Evolutionary conservation across 495 filamentous ascomycete species (phyloP).

Genomic region (Astrothelium macrocarpum): DNA sequence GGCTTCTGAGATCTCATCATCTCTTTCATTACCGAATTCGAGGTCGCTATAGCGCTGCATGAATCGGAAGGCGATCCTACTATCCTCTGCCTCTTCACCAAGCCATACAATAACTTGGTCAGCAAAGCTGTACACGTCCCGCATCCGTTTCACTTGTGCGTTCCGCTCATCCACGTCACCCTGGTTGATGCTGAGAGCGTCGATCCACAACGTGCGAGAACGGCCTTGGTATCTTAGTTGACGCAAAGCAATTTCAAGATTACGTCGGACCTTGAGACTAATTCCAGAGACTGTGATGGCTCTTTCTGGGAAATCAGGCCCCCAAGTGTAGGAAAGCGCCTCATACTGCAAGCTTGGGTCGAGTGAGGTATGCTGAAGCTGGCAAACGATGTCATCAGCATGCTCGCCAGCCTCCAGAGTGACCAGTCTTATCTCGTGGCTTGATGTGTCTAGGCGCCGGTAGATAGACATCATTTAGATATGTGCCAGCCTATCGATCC

Average conservation of each 20-base stretch:
- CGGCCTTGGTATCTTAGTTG: neutral
- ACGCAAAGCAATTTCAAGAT: neutral
- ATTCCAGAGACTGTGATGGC: neutral
- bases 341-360: neutral
- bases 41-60: too few species aligned
- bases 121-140: conserved; percentile 14
- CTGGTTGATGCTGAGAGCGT: conserved; percentile 1
- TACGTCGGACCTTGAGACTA: neutral
- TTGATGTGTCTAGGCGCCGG: neutral
- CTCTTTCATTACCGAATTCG: too few species aligned
- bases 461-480: neutral
- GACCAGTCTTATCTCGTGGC: neutral
- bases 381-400: neutral
- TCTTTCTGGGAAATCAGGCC: neutral
- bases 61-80: neutral
- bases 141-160: conserved; percentile 18
- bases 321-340: neutral
- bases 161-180: conserved; percentile 14
- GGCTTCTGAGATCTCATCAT: too few species aligned
- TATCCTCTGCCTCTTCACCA: conserved; percentile 8
- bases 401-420: neutral
- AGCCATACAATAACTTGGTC: conserved; percentile 18
- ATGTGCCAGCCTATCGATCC: too few species aligned
- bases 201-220: neutral
- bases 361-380: neutral